Conservation (phyloP, 495 filamentous ascomycete species). For the Massariosphaeria phaeospora region DNA sequence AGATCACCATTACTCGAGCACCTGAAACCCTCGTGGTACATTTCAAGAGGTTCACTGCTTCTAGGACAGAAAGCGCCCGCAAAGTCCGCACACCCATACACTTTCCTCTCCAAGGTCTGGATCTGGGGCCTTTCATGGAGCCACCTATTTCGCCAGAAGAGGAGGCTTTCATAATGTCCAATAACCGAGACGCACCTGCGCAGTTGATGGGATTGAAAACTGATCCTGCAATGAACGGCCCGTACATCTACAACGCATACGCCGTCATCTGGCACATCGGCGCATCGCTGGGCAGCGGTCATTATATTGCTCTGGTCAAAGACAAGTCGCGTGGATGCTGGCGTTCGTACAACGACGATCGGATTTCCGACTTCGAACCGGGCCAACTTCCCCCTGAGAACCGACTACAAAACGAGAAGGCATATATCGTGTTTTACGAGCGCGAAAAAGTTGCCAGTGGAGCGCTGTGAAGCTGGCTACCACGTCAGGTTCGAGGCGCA, state of each 20-base stretch:
- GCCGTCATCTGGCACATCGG: conserved; percentile 66
- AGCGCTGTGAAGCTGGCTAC: too few species aligned
- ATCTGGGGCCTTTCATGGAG: conserved; percentile 58
- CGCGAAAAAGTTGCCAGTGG: conserved; percentile 18
- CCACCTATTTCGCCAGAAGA: conserved; percentile 37
- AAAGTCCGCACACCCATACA: conserved; percentile 66
- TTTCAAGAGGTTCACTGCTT: conserved; percentile 66
- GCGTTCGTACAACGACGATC: conserved; percentile 63
- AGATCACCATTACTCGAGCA: conserved; percentile 67
- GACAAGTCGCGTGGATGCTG: conserved; percentile 56
- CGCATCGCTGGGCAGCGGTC: conserved; percentile 57
- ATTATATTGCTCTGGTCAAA: conserved; percentile 63
- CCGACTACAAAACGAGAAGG: conserved; percentile 56
- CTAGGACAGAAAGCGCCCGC: conserved; percentile 51
- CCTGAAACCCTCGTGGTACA: conserved; percentile 69
- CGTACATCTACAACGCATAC: conserved; percentile 68
- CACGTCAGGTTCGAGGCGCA: background rate
- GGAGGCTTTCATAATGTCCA: conserved; percentile 24
- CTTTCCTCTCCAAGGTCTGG: conserved; percentile 61
- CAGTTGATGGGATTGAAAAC: conserved; percentile 19
- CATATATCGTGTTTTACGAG: conserved; percentile 64
- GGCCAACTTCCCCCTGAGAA: conserved; percentile 46
- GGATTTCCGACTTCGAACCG: conserved; percentile 55
- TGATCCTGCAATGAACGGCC: conserved; percentile 54
- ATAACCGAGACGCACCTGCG: background rate